Evolutionary conservation across 2,329 filamentous ascomycete species (phyloP), one percentile per base, ranked within the genome.

Genomic region (Samsoniella hepiali): DNA sequence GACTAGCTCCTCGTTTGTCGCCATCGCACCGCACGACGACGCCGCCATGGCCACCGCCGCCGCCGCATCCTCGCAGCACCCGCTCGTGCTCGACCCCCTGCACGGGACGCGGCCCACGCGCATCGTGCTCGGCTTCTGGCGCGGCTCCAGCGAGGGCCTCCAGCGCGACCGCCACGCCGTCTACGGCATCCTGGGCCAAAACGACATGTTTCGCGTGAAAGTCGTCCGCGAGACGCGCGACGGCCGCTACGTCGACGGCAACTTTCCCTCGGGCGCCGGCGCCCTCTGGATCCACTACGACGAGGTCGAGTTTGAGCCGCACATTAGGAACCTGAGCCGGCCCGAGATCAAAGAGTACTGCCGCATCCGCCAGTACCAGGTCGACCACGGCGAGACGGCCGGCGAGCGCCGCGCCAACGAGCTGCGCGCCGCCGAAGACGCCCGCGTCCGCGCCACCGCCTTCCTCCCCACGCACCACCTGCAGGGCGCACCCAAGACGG

Each of bases 141-240:
- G 76, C 60, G 79, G 81, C 13, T 88, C 85, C 0, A 80, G 76
- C 38, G 81, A 83, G 57, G 47, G 70, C 0, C 72, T 79, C 2
- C 70, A 76, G 2, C 73, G 74, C 13, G 79, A 88, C 68, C 84
- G 84, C 59, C 86, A 88, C 68, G 86, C 85, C 0, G 84, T 88
- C 0, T 85, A 84, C 61, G 86, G 86, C 3, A 86, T 88, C 11
- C 73, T 88, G 0, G 84, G 84, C 1, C 80, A 81, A 22, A 87
- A 87, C 62, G 85, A 88, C 66, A 87, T 86, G 81, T 88, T 89
- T 70, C 77, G 86, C 0, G 84, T 88, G 61, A 88, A 88, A 70
- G 77, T 88, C 0, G 80, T 85, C 1, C 78, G 83, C 6, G 80
- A 86, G 68, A 88, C 85, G 0, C 81, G 85, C 3, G 85, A 88